Evolutionary conservation across 2,329 filamentous ascomycete genomes (phyloP).

Genomic region (Aspergillus novoparasiticus): DNA sequence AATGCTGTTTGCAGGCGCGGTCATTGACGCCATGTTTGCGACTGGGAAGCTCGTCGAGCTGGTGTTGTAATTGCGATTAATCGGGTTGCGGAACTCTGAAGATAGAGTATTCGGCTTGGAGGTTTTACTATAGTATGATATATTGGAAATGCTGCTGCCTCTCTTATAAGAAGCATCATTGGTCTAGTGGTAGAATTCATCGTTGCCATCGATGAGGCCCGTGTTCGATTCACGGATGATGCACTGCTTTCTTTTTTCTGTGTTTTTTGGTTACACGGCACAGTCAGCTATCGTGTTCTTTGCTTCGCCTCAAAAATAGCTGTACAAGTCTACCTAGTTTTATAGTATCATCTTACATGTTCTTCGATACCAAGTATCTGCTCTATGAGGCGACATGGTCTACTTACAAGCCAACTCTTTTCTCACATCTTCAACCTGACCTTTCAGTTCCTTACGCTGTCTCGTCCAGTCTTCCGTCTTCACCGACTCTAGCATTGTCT

Average conservation of each 20-base stretch:
- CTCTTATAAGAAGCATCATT: conserved; percentile 36
- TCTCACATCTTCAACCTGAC: conserved; percentile 34
- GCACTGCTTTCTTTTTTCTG: conserved; percentile 30
- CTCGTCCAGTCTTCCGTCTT: conserved; percentile 41
- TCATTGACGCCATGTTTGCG: conserved; percentile 42
- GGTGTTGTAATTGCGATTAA: neutral
- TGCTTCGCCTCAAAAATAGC: neutral
- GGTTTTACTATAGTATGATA: neutral
- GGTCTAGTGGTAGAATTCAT: conserved; percentile 51
- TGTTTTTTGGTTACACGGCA: neutral
- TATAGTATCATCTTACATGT: neutral
- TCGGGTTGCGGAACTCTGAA: neutral
- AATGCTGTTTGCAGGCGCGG: conserved; percentile 27
- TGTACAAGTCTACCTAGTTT: neutral
- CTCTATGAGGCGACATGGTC: neutral
- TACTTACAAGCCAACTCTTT: conserved; percentile 18
- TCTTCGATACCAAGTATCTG: neutral
- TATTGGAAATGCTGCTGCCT: accelerated
- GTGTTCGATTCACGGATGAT: conserved; percentile 52
- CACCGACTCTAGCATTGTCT: conserved; percentile 32
- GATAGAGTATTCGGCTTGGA: conserved; percentile 9
- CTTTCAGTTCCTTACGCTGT: conserved; percentile 37
- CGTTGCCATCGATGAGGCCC: conserved; percentile 51
- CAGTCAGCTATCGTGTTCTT: neutral
- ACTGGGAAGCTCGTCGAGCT: conserved; percentile 24